phyloP scores from a whole-genome alignment of 2,329 filamentous ascomycete genomes.

The Colletotrichum sp. region DNA sequence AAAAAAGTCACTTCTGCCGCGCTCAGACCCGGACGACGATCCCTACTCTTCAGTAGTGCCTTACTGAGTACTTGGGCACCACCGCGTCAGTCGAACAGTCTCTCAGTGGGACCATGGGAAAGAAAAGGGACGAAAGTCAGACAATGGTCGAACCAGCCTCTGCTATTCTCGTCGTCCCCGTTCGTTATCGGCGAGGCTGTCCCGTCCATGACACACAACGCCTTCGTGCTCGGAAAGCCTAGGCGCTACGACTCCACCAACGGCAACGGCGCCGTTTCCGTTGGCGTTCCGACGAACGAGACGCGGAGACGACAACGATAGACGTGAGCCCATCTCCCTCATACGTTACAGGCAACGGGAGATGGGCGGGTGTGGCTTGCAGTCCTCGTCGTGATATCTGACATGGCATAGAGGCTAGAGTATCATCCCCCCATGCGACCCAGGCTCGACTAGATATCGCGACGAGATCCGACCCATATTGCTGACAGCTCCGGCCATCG shows the following conservation, averaged over 20 bases:
- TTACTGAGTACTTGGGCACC: neutral
- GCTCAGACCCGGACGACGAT: slow-evolving; percentile 3
- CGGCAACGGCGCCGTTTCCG: neutral
- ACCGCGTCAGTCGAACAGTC: neutral
- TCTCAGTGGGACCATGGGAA: neutral
- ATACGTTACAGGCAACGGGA: neutral
- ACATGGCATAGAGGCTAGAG: neutral
- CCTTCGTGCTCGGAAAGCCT: neutral
- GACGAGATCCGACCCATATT: neutral
- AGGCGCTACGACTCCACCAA: neutral
- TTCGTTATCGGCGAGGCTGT: neutral
- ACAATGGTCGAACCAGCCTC: neutral
- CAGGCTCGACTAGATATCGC: neutral
- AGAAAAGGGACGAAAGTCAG: neutral
- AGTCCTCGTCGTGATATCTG: neutral
- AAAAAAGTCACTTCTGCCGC: neutral
- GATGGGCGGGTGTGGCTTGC: neutral
- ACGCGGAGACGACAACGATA: neutral
- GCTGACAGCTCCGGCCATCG: neutral
- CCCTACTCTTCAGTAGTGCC: neutral
- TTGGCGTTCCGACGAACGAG: neutral
- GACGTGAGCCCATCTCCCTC: neutral
- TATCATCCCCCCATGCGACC: neutral
- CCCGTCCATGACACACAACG: neutral
- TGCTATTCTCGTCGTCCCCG: neutral